Evolutionary conservation across 495 filamentous ascomycete species (phyloP), one percentile per base, ranked within the genome.

Genomic region (Patellaria atrata): DNA sequence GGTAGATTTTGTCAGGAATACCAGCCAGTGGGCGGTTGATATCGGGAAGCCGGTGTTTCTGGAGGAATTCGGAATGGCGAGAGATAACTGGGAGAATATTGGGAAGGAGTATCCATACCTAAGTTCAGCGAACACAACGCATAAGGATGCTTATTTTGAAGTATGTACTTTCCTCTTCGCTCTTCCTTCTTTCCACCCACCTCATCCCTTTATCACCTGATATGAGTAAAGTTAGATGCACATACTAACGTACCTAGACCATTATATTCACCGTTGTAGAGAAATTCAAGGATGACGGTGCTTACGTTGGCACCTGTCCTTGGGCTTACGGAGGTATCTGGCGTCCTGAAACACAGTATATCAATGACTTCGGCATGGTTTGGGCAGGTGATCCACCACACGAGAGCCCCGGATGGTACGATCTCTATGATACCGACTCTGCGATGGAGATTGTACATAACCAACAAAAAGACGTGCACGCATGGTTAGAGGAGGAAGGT

Each of bases 381-480:
- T 52, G 48, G 48, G 48, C 48, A 3, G 48, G 48, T 8, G 48
- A 52, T 17, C 48, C 48, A n/a, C 48, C 48, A 1, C 48, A 52
- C 24, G 48, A 52, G 38, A 37, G 41, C 3, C 45, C 48, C 9
- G 48, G 48, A 1, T 52, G 48, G 48, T 52, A 52, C 25, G 48
- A 52, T 36, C 23, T 52, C 29, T 52, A 52, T 38, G 48, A 52
- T 30, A 45, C 40, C 4, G 48, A 52, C 22, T 34, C 44, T 15
- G 42, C 48, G 14, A 45, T 52, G 45, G 40, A 45, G 21, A 45
- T 52, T 25, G 37, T 52, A 8, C 27, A 27, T 24, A 22, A 38
- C 18, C 48, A 51, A 35, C 31, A 44, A 29, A 37, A 45, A 27
- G 28, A 48, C 16, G 29, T 50, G 9, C n/a, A 25, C 10, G 18